Evolutionary conservation across 805 yeast species (phyloP), one percentile per base, ranked within the genome.

Genomic region (Naumovozyma dairenensis): DNA sequence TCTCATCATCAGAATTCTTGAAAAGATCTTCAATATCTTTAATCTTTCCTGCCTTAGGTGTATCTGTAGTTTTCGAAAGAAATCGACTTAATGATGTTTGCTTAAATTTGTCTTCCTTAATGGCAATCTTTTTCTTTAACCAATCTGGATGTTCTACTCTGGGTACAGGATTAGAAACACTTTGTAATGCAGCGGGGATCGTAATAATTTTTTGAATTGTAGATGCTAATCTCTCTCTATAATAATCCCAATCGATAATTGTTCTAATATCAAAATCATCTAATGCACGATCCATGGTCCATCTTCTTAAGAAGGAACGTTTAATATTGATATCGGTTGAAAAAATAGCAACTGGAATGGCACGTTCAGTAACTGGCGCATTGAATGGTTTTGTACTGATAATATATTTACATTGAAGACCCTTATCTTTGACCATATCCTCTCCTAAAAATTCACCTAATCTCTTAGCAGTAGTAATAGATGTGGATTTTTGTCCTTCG

Each of bases 121-220:
- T 61, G 2, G 69, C 66, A 34, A 89, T 74, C 38, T 70, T 71
- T 45, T 69, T 77, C 38, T 68, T 71, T 36, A 92, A 65, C 99
- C 99, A 92, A 20, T 80, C 92, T 0, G 99, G 99, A 50, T 89
- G 96, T 4, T 73, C 72, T 5, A 93, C 89, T 45, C 96, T 67
- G 4, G 96, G 96, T 28, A 93, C 96, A 0, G 99, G 99, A 49
- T 92, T 93, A 10, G 66, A 60, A 13, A 89, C 73, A 33, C 75
- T 74, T 61, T 92, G 98, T 35, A 89, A 65, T 5, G 96, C 97
- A 4, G 99, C 99, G 2, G 99, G 99, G 45, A 92, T 89, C 0
- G 96, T 81, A 45, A 92, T 83, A 48, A 92, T 85, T 59, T 93
- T 92, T 55, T 87, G 96, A 28, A 93, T 77, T 5, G 87, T 94